Evolutionary conservation across 1,284 basidiomycete species (phyloP).

Genomic region (Cryptococcus sp.): DNA sequence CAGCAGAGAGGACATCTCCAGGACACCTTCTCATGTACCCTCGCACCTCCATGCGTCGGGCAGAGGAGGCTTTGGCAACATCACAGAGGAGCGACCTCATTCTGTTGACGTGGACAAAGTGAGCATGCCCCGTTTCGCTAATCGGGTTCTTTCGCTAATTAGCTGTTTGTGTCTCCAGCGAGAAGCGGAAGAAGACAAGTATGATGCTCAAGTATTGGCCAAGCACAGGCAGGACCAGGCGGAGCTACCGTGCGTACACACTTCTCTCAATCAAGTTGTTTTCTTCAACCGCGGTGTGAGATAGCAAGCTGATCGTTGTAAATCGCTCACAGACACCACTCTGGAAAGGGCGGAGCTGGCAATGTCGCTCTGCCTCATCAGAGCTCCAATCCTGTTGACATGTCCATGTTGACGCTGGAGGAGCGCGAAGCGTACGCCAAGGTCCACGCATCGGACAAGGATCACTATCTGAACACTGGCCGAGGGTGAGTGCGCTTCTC

Average conservation of each 20-base stretch:
- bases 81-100: constrained; percentile 37
- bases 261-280: neutral
- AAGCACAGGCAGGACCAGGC: constrained; percentile 41
- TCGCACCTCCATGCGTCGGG: constrained; percentile 19
- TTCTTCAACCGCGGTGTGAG: neutral
- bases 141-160: neutral
- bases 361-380: constrained; percentile 28
- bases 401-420: constrained; percentile 37
- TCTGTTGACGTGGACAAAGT: constrained; percentile 37
- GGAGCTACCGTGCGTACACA: constrained; percentile 32
- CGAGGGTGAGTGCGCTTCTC: constrained; percentile 37
- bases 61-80: constrained; percentile 52
- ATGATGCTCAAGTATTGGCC: constrained; percentile 40
- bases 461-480: constrained; percentile 30
- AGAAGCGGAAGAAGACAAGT: constrained; percentile 17
- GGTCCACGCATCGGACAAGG: constrained; percentile 33
- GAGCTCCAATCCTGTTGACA: constrained; percentile 28
- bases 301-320: neutral
- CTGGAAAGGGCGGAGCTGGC: constrained; percentile 49
- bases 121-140: neutral
- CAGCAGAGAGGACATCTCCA: neutral
- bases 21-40: constrained; percentile 5
- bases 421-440: constrained; percentile 47
- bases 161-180: too few relatives aligned
- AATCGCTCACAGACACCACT: constrained; percentile 24